Base-by-base conservation (phyloP, 768 basidiomycete genomes). In the Obba rivulosa region DNA sequence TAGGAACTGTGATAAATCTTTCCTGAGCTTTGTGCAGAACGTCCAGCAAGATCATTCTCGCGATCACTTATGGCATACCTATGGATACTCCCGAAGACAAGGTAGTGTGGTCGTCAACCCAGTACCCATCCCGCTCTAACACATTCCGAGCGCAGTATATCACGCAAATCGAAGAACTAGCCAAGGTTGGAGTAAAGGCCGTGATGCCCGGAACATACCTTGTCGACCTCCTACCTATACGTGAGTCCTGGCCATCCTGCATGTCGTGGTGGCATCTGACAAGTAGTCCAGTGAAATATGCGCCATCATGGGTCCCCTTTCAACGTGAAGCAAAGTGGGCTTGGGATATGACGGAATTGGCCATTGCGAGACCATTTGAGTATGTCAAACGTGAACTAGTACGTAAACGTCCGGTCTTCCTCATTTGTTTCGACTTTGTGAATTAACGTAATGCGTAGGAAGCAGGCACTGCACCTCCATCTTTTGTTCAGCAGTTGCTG, bases 121-220 rank as follows among this genome's bases (percentile, higher is more conserved):
- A 17, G 22, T 17, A 21, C 20, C 22, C 8, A n/a, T 20, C n/a
- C 37, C n/a, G 14, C 14, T 21, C 41, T 22, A 44, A 16, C 8
- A 31, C 4, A 25, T 11, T 8, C 28, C 28, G 10, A 4, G 78
- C 52, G 28, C 70, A 76, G 8, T 72, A 69, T 51, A 62, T 80
- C 28, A 47, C 57, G 0, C 57, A 69, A 4, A 73, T 72, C 0
- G 68, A 75, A 24, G 56, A 66, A 7, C 69, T 72, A 2, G 54
- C 69, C 13, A 49, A 62, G 2, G 57, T 60, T 4, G 53, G 73
- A 31, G 57, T 54, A 5, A 47, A 60, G 11, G 71, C 71, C 0
- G 57, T 65, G 0, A 50, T 66, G 8, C 71, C 71, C 1, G 76
- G 74, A 4, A 52, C 63, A 18, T 77, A 69, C 49, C 58, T 77